These are phyloP conservation scores for Naganishia liquefaciens DNA, from an alignment of 1,284 basidiomycete species.

Conservation along the genomic window DNA sequence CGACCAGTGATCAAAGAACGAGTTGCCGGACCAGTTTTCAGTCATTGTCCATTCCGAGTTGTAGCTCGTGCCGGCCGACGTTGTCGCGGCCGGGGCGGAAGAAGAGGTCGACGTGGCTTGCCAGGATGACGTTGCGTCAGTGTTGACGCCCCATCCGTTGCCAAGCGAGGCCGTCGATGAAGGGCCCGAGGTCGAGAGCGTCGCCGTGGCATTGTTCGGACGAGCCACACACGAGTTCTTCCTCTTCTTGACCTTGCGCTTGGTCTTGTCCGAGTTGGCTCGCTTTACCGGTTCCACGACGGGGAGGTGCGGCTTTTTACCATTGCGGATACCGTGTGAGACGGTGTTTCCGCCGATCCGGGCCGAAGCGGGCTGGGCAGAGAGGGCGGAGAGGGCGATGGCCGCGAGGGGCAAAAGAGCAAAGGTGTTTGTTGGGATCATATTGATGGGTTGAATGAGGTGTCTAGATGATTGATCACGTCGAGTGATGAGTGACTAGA, in stretches of 20 bases:
- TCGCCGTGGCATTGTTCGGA: slow-evolving; percentile 18
- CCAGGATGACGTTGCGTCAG: slow-evolving; percentile 26
- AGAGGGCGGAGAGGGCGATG: slow-evolving; percentile 23
- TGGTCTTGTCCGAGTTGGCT: slow-evolving; percentile 24
- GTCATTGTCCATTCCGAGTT: slow-evolving; percentile 44
- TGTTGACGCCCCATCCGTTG: slow-evolving; percentile 33
- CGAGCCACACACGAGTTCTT: slow-evolving; percentile 31
- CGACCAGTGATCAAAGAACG: slow-evolving; percentile 77
- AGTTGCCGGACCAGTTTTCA: slow-evolving; percentile 43
- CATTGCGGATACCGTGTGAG: slow-evolving; percentile 14
- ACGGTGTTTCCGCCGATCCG: slow-evolving; percentile 11
- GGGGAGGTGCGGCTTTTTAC: slow-evolving; percentile 29
- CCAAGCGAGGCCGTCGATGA: slow-evolving; percentile 27
- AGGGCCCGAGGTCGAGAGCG: slow-evolving; percentile 32
- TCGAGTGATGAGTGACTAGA: slow-evolving; percentile 21
- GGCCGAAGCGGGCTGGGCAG: slow-evolving; percentile 10
- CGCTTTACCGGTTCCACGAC: slow-evolving; percentile 27
- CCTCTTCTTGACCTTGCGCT: slow-evolving; percentile 36
- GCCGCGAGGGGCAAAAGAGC: slow-evolving; percentile 24
- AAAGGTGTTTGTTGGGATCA: slow-evolving; percentile 28
- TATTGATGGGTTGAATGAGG: slow-evolving; percentile 1
- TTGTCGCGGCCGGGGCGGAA: slow-evolving; percentile 30
- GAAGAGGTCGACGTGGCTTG: slow-evolving; percentile 32
- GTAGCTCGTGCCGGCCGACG: slow-evolving; percentile 20
- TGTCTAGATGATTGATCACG: slow-evolving; percentile 16